These are phyloP conservation scores for Beta vulgaris DNA, from an alignment of 148 eudicot species.

Conservation along the genomic window DNA sequence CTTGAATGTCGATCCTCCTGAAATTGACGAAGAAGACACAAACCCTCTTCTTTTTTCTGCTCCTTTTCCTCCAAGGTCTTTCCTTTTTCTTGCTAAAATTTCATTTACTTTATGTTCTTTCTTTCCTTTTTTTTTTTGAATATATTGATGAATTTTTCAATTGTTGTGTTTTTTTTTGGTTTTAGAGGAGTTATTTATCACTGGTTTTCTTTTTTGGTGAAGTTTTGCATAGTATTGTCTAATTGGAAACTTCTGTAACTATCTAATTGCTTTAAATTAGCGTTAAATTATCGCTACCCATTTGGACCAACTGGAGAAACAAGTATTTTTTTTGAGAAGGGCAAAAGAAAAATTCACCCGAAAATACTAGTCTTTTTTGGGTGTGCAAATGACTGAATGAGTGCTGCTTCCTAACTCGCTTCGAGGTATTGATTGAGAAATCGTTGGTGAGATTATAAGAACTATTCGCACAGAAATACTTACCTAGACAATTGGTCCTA, in stretches of 20 bases:
- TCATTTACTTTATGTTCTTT: not conserved
- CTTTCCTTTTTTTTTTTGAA: not conserved
- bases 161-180: not conserved
- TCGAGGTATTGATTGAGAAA: too few relatives aligned
- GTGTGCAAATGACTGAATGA: too few relatives aligned
- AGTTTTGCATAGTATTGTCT: not conserved
- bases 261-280: not conserved
- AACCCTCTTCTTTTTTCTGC: conserved; percentile 18
- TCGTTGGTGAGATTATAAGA: too few relatives aligned
- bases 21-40: conserved; percentile 48
- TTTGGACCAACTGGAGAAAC: not conserved
- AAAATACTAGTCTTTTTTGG: too few relatives aligned
- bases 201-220: not conserved
- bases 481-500: too few relatives aligned
- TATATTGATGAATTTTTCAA: too few relatives aligned
- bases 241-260: not conserved
- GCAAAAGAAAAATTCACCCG: not conserved
- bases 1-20: conserved; percentile 86
- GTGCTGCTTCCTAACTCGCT: too few relatives aligned
- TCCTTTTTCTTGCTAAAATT: not conserved
- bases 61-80: conserved; percentile 21
- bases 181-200: not conserved
- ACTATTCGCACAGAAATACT: too few relatives aligned
- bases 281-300: not conserved
- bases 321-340: not conserved